phyloP scores from a whole-genome alignment of 257 asterid species.

The Jasminum sambac region DNA sequence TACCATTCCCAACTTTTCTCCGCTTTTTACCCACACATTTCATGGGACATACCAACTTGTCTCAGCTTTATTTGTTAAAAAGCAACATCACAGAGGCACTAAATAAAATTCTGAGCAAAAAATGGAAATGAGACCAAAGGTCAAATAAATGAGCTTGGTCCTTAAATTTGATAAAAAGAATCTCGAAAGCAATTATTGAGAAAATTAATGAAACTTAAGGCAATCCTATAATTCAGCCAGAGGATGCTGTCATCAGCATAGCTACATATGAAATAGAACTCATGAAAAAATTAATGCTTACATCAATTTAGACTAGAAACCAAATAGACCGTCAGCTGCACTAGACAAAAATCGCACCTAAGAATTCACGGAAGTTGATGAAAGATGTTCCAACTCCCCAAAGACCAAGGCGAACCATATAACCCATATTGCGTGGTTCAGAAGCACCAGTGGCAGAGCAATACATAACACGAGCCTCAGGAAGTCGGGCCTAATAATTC shows the following conservation, averaged over 20 bases:
- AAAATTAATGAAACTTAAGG: constrained; percentile 4
- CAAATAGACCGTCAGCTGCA: constrained; percentile 16
- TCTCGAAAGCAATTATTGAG: neutral
- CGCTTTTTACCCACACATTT: too few relatives aligned
- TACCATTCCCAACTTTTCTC: too few relatives aligned
- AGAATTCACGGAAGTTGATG: constrained; percentile 70
- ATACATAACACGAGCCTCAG: constrained; percentile 92
- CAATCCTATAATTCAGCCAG: constrained; percentile 21
- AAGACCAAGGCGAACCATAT: constrained; percentile 99
- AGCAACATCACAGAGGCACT: too few relatives aligned
- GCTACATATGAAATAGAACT: neutral
- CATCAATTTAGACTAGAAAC: constrained; percentile 3
- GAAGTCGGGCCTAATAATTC: constrained; percentile 84
- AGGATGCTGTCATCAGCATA: neutral
- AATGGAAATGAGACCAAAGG: constrained; percentile 8
- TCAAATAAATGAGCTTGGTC: constrained; percentile 15
- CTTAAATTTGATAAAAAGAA: constrained; percentile 4
- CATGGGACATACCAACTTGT: too few relatives aligned
- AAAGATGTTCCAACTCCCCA: constrained; percentile 99
- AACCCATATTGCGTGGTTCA: constrained; percentile 98
- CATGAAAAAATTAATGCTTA: neutral
- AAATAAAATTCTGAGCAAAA: constrained; percentile 1
- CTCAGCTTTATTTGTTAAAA: too few relatives aligned
- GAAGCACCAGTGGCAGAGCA: constrained; percentile 99
- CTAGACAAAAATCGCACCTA: constrained; percentile 56